Evolutionary conservation across 164 flowering plant genomes (phyloP), one percentile per base, ranked within the genome.

Genomic region (Chimonanthus salicifolius): DNA sequence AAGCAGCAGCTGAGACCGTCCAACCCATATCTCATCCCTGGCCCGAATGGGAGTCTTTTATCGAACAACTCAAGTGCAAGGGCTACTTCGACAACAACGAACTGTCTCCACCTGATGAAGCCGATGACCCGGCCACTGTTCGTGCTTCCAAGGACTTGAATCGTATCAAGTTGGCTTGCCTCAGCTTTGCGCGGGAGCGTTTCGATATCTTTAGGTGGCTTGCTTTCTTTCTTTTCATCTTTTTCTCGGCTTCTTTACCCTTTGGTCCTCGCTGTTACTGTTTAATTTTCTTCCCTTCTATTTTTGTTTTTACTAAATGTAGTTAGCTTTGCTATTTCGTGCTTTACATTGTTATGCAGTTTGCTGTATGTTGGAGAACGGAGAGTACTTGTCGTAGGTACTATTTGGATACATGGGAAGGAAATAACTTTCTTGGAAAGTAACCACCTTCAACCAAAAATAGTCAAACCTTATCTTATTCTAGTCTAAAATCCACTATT

Each of bases 31-130:
- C 68, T 72, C 91, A 88, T 62, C 94, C 94, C 2, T 91, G 94
- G 97, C 90, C 92, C 0, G 97, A 91, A 72, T 91, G 97, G 94
- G 82, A 87, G 20, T 9, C 67, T 50, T 91, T 91, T 80, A 73
- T 89, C 21, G 89, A 89, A 81, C 78, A 76, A 2, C 78, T 91
- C 81, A 91, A 79, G 79, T 70, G 78, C 70, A 83, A 82, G 64
- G 94, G 94, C 51, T 91, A 88, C 80, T 75, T 91, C 1, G 47
- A 50, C 54, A 77, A 74, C 67, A 11, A 73, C 16, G 45, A 48
- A 10, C 8, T 11, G 45, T 46, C 73, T 16, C 50, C 33, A 9
- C 69, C 47, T 6, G 48, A 3, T 2, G 74, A 18, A 3, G 79
- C 18, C 43, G 67, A 54, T 15, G 65, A 62, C 1, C 78, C 15